Conservation (phyloP, 257 asterid genomes). For the Solanum lycopersicoides region DNA sequence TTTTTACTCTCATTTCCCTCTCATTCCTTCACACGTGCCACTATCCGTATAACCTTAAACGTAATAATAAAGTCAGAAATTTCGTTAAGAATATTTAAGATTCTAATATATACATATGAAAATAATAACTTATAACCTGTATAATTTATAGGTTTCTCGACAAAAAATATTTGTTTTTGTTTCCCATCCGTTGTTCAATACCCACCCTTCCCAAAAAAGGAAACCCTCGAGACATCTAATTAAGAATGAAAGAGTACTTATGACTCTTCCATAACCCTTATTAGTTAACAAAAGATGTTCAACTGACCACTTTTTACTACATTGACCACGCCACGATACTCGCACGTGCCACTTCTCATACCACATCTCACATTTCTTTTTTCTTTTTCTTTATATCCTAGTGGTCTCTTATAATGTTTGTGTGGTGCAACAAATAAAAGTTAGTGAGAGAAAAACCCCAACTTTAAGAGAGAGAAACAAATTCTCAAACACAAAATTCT, state of each 20-base stretch:
- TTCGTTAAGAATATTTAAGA: too few species aligned
- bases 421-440: conserved; percentile 86
- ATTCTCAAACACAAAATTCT: not conserved
- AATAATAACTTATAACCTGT: too few species aligned
- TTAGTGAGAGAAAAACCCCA: conserved; percentile 47
- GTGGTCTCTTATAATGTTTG: conserved; percentile 15
- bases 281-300: too few species aligned
- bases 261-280: fast-evolving
- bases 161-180: too few species aligned
- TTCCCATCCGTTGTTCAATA: fast-evolving
- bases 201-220: too few species aligned
- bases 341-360: conserved; percentile 10
- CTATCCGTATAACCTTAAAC: not conserved
- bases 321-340: not conserved
- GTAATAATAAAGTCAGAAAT: too few species aligned
- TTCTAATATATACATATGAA: too few species aligned
- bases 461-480: not conserved
- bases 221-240: not conserved
- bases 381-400: not conserved
- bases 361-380: not conserved
- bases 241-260: too few species aligned
- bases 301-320: not conserved
- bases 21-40: not conserved
- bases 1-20: not conserved
- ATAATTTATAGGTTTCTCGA: too few species aligned